Percentiles rank a stretch among this genome's conserved stretches.
These are phyloP conservation scores for Boletus speciosus DNA, from an alignment of 768 basidiomycete genomes.

Conservation along the genomic window DNA sequence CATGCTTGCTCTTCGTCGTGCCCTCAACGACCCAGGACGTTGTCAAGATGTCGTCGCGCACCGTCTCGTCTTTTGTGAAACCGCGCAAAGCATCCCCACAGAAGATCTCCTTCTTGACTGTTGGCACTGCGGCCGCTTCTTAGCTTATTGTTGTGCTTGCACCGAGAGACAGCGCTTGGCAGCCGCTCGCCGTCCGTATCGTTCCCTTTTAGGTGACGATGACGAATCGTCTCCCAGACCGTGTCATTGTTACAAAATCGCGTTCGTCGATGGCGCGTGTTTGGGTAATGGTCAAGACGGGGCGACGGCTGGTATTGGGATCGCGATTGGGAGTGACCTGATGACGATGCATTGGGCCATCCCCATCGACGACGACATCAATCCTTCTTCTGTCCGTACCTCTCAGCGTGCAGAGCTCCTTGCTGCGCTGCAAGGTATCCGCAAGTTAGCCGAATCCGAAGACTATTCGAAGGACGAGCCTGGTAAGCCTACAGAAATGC, in stretches of 20 bases:
- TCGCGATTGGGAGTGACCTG: slow-evolving; percentile 19
- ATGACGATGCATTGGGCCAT: slow-evolving; percentile 21
- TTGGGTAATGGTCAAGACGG: slow-evolving; percentile 22
- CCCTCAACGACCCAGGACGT: neutral
- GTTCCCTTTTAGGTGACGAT: neutral
- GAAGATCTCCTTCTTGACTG: slow-evolving; percentile 10
- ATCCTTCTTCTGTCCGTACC: slow-evolving; percentile 20
- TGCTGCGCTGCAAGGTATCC: slow-evolving; percentile 29
- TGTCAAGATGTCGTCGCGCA: slow-evolving; percentile 13
- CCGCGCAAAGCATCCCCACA: neutral
- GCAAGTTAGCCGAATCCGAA: slow-evolving; percentile 8
- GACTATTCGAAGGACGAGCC: too few species aligned
- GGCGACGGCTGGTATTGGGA: slow-evolving; percentile 32
- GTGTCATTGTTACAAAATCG: slow-evolving; percentile 29
- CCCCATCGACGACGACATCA: slow-evolving; percentile 23
- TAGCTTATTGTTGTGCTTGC: slow-evolving; percentile 15
- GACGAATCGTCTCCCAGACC: neutral
- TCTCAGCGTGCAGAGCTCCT: slow-evolving; percentile 36
- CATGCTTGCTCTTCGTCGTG: slow-evolving; percentile 13
- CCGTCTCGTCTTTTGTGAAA: slow-evolving; percentile 16
- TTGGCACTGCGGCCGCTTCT: slow-evolving; percentile 9
- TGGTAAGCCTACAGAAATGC: neutral
- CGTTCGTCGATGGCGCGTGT: slow-evolving; percentile 37
- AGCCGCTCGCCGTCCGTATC: neutral
- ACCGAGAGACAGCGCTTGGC: neutral